Evolutionary conservation across 257 asterid genomes (phyloP), one percentile per base, ranked within the genome.

Genomic region (Rhazya stricta): DNA sequence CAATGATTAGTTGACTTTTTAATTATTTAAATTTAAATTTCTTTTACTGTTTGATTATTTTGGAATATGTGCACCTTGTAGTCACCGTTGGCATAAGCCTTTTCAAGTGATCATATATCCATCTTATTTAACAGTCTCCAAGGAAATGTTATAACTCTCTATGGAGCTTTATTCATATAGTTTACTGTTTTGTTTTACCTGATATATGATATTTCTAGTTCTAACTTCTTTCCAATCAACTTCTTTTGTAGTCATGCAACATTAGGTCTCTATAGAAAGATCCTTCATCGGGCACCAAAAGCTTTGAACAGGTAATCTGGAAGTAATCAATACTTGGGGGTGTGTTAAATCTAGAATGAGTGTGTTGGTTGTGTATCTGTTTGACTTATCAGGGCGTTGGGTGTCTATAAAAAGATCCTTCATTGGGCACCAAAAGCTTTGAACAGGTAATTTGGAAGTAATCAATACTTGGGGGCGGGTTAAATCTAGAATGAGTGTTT

Each of bases 211-310:
- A 21, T 18, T 54, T 51, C 13, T 42, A 32, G 61, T 66, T 72
- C 80, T 72, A 72, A 81, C 76, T 48, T 67, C 42, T 74, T 54
- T 75, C 56, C 76, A 54, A 57, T 27, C 58, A 25, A 68, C 18
- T 50, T 74, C 57, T 83, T 82, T 74, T 54, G 73, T 63, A 94
- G 99, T 81, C 99, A 94, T 73, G 97, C 99, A 3, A 92, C 99
- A 46, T 80, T 94, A 90, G 99, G 99, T 81, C 89, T 94, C 79
- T 94, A 88, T 80, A 94, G 91, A 84, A 94, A 90, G 82, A 85
- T 94, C 69, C 80, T 83, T 62, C 84, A 83, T 76, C 88, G 96
- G 74, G 98, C 99, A 71, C 98, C 97, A 72, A 92, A 88, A 83
- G 79, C 99, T 16, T 84, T 94, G 81, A 78, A 74, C 83, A 94